Evolutionary conservation across 2,329 filamentous ascomycete species (phyloP), one percentile per base, ranked within the genome.

Genomic region (Didymella segeticola): DNA sequence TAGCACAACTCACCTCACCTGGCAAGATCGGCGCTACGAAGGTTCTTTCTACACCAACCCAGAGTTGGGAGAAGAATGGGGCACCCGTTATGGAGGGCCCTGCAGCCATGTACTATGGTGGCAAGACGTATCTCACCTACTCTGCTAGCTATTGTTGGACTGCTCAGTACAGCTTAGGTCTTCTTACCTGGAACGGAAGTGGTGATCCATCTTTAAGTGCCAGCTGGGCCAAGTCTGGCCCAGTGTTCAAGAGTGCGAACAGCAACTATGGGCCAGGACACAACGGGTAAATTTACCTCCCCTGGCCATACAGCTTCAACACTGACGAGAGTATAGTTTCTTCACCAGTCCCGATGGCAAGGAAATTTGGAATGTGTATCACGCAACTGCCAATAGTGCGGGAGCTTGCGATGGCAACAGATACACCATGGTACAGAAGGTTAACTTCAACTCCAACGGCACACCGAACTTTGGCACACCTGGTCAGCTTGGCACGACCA

Each of bases 91-190:
- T 85, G 62, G 83, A 86, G 61, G 83, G 82, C 0, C 77, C 81
- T 0, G 77, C 78, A 3, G 80, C 81, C 0, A 72, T 86, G 19
- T 86, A 85, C 64, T 77, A 80, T 33, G 77, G 77, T 19, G 81
- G 80, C 10, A 79, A 78, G 50, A 84, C 80, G 0, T 84, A 80
- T 56, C 67, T 86, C 33, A 74, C 78, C 1, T 86, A 80, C 71
- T 83, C 79, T 5, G 83, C 82, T 1, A 82, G 79, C 53, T 82
- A 81, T 68, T 86, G 83, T 75, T 84, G 82, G 82, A 83, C 80
- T 0, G 67, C 79, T 0, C 75, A 78, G 47, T 86, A 86, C 66
- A 78, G 78, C 20, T 74, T 86, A 2, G 83, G 81, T 0, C 68
- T 83, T 14, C 71, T 86, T 20, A 80, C 79, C 3, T 86, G 79